Evolutionary conservation across 2,329 filamentous ascomycete species (phyloP).

Genomic region (Aureobasidium sp.): DNA sequence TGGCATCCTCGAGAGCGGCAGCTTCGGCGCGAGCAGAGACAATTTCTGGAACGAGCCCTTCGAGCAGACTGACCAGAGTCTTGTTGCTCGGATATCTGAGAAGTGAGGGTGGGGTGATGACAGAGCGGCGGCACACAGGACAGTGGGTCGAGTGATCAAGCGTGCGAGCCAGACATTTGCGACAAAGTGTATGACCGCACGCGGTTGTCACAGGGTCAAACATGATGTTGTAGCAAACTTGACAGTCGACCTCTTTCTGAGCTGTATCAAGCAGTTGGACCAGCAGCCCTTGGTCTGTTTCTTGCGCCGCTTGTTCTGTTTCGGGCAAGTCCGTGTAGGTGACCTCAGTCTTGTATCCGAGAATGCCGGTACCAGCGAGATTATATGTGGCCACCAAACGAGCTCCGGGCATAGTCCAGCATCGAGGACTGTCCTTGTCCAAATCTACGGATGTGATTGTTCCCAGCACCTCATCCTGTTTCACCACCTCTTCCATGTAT

Average conservation of each 20-base stretch:
- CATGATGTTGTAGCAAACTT: constrained; percentile 77
- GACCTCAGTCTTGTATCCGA: constrained; percentile 52
- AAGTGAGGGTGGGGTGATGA: constrained; percentile 49
- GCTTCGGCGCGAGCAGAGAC: constrained; percentile 52
- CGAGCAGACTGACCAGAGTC: constrained; percentile 56
- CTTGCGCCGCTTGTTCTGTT: constrained; percentile 23
- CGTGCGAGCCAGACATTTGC: constrained; percentile 67
- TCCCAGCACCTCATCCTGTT: constrained; percentile 30
- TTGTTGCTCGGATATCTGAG: constrained; percentile 52
- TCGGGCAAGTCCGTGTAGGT: constrained; percentile 39
- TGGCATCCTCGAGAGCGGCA: constrained; percentile 51
- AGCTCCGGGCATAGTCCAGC: constrained; percentile 47
- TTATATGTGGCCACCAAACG: constrained; percentile 60
- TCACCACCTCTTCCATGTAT: constrained; percentile 35
- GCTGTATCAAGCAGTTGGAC: constrained; percentile 54
- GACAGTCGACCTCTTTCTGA: constrained; percentile 72
- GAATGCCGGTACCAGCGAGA: constrained; percentile 55
- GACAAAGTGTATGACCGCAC: constrained; percentile 87
- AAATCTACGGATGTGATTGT: constrained; percentile 17
- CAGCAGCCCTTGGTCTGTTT: constrained; percentile 47
- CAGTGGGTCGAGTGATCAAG: constrained; percentile 73
- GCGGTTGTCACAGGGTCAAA: constrained; percentile 75
- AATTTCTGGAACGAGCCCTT: constrained; percentile 62
- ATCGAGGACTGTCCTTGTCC: constrained; percentile 31
- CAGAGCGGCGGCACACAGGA: constrained; percentile 66